Conservation (phyloP, 2,329 filamentous ascomycete genomes). For the Botrytis squamosa region DNA sequence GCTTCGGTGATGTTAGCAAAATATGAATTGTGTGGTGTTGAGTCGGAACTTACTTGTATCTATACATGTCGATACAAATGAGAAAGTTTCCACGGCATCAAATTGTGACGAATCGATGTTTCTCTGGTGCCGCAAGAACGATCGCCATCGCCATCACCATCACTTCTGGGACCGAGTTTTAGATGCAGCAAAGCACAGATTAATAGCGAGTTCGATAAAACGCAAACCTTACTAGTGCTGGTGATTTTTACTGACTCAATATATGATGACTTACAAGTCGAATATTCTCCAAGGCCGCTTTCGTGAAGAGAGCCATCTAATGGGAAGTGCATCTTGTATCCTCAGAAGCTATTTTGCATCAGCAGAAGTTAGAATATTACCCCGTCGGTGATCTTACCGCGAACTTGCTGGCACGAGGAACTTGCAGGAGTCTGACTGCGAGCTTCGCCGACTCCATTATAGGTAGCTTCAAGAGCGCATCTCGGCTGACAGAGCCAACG, state of each 20-base stretch:
- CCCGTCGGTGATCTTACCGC: background rate
- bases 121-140: background rate
- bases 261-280: background rate
- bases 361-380: background rate
- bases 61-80: background rate
- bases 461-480: no score
- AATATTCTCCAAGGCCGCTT: background rate
- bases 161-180: no score
- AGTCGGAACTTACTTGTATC: background rate
- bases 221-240: background rate
- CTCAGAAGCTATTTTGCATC: background rate
- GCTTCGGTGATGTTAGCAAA: background rate
- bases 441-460: no score
- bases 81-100: background rate
- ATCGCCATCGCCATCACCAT: background rate
- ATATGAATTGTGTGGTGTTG: background rate
- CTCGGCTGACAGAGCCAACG: no score
- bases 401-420: no score
- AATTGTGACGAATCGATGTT: background rate
- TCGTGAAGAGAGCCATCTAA: background rate
- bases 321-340: background rate
- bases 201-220: no score
- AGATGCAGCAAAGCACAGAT: no score
- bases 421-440: no score
- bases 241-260: background rate